Conservation (phyloP, 2,329 filamentous ascomycete genomes). For the Coniochaeta prunicola region DNA sequence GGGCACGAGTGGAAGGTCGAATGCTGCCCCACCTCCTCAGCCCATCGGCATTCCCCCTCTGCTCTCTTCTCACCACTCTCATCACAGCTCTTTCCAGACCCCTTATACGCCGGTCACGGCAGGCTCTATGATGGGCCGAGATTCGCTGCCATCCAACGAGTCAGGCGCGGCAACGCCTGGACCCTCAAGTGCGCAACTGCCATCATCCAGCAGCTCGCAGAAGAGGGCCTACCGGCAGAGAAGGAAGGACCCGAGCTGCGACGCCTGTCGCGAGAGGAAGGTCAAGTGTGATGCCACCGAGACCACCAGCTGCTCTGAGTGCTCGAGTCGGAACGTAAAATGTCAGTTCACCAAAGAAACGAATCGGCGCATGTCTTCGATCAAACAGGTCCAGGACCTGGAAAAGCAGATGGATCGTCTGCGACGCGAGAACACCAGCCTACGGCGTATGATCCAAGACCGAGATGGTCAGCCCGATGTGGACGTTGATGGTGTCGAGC, state of each 20-base stretch:
- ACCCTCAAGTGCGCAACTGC: slow-evolving; percentile 24
- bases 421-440: slow-evolving; percentile 69
- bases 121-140: slow-evolving; percentile 45
- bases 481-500: slow-evolving; percentile 38
- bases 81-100: slow-evolving; percentile 36
- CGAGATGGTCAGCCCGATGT: slow-evolving; percentile 35
- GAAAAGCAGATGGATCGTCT: slow-evolving; percentile 83
- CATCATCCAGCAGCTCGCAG: slow-evolving; percentile 49
- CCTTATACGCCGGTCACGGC: slow-evolving; percentile 44
- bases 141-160: slow-evolving; percentile 52
- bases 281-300: slow-evolving; percentile 94
- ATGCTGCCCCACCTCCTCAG: slow-evolving; percentile 41
- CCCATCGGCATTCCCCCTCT: slow-evolving; percentile 46
- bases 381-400: slow-evolving; percentile 97
- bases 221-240: slow-evolving; percentile 93
- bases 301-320: slow-evolving; percentile 93
- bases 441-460: slow-evolving; percentile 54
- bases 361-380: slow-evolving; percentile 96
- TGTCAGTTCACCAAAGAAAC: slow-evolving; percentile 99
- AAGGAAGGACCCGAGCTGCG: slow-evolving; percentile 93
- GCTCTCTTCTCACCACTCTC: slow-evolving; percentile 23
- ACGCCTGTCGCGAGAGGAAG: slow-evolving; percentile 84
- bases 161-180: slow-evolving; percentile 50
- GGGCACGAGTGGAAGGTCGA: slow-evolving; percentile 42
- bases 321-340: slow-evolving; percentile 90